A percentile compares a stretch with the other conserved stretches of the same genome.
Conservation (phyloP, 2,329 filamentous ascomycete species). For the Aspergillus sp. region DNA sequence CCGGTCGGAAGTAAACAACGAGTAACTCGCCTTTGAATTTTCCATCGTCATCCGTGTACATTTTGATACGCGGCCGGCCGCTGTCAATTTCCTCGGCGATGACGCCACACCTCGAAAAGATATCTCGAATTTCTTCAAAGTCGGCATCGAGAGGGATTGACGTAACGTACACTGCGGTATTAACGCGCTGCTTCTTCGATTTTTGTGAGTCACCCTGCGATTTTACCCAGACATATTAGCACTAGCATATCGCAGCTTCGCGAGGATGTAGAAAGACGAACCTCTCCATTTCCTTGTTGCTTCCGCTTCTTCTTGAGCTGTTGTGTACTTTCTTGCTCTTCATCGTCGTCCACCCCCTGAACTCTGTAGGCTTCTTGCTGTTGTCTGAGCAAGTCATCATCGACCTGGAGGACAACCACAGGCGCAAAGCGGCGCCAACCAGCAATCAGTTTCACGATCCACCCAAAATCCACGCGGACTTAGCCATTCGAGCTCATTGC, state of each 20-base stretch:
- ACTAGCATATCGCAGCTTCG: not conserved
- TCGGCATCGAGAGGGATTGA: slow-evolving; percentile 79
- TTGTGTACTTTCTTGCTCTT: slow-evolving; percentile 44
- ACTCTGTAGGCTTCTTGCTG: slow-evolving; percentile 63
- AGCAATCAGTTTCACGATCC: slow-evolving; percentile 36
- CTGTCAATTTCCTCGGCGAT: slow-evolving; percentile 94
- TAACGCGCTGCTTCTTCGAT: slow-evolving; percentile 56
- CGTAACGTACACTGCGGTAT: slow-evolving; percentile 90
- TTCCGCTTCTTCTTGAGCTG: slow-evolving; percentile 55
- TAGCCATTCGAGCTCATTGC: slow-evolving; percentile 17
- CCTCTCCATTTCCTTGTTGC: slow-evolving; percentile 52
- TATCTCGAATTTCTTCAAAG: slow-evolving; percentile 74
- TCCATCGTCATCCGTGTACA: slow-evolving; percentile 80
- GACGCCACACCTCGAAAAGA: slow-evolving; percentile 87
- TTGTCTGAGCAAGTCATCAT: slow-evolving; percentile 60
- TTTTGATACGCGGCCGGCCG: slow-evolving; percentile 83
- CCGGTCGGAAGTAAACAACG: slow-evolving; percentile 90
- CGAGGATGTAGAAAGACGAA: slow-evolving; percentile 31
- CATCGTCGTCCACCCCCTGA: slow-evolving; percentile 59
- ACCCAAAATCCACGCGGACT: slow-evolving; percentile 20
- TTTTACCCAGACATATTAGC: not conserved
- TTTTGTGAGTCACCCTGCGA: slow-evolving; percentile 34
- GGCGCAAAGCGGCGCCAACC: slow-evolving; percentile 30
- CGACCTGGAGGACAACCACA: slow-evolving; percentile 49
- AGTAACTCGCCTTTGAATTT: slow-evolving; percentile 92